These are phyloP conservation scores for Vanrija sp. DNA, from an alignment of 1,284 basidiomycete species.

Conservation along the genomic window DNA sequence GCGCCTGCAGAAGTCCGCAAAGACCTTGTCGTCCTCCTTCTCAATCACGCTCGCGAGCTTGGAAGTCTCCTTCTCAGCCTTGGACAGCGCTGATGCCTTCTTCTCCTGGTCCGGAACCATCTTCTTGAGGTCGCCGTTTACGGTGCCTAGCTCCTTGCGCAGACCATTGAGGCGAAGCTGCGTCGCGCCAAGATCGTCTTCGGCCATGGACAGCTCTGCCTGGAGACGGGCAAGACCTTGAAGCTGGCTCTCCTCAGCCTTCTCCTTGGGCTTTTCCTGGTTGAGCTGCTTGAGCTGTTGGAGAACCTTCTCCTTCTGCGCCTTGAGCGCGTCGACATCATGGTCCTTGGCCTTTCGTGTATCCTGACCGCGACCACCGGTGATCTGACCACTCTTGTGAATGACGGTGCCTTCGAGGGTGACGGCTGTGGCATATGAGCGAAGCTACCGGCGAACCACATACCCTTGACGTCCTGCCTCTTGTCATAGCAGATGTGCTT, in stretches of 20 bases:
- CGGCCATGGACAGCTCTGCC: conserved; percentile 63
- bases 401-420: conserved; percentile 96
- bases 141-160: conserved; percentile 63
- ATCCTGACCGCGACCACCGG: conserved; percentile 76
- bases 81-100: conserved; percentile 54
- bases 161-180: conserved; percentile 33
- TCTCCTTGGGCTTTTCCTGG: conserved; percentile 73
- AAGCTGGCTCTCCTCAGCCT: conserved; percentile 74
- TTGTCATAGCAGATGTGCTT: conserved; percentile 88
- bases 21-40: conserved; percentile 75
- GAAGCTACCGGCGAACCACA: conserved; percentile 19
- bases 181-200: conserved; percentile 67
- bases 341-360: conserved; percentile 89
- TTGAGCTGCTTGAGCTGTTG: conserved; percentile 75
- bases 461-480: conserved; percentile 92
- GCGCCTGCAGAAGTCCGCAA: conserved; percentile 70
- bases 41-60: conserved; percentile 62
- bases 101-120: conserved; percentile 64
- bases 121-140: conserved; percentile 66
- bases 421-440: conserved; percentile 62
- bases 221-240: conserved; percentile 76
- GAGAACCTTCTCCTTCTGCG: conserved; percentile 68
- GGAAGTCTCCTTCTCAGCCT: conserved; percentile 58
- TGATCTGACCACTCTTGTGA: conserved; percentile 95
- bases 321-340: conserved; percentile 75